Conservation (phyloP, 2,329 filamentous ascomycete genomes). For the Rosellinia necatrix region DNA sequence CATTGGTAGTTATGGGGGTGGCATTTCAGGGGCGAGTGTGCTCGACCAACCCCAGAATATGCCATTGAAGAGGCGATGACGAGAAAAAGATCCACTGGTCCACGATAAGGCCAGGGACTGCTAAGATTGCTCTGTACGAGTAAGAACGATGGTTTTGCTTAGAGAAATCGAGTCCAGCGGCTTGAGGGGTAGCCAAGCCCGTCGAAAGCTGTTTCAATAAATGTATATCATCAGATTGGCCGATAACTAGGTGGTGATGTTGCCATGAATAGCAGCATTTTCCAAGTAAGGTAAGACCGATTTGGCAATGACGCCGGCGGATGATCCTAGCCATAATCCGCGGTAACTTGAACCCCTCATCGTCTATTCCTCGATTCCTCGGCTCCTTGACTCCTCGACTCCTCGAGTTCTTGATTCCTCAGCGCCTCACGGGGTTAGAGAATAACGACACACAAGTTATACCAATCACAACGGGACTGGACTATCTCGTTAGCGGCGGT, state of each 20-base stretch:
- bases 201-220: constrained; percentile 3
- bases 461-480: not conserved
- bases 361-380: constrained; percentile 3
- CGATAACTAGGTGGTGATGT: too few species aligned
- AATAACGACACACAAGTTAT: not conserved
- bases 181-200: not conserved
- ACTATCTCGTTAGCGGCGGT: not conserved
- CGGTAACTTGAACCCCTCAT: constrained; percentile 1
- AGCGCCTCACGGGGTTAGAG: too few species aligned
- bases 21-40: not conserved
- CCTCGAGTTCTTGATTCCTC: too few species aligned
- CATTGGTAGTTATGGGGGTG: not conserved
- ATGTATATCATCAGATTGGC: constrained; percentile 7
- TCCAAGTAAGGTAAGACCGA: constrained; percentile 4
- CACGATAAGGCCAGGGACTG: not conserved
- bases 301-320: not conserved
- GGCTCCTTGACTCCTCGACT: too few species aligned
- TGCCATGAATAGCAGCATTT: constrained; percentile 16
- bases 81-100: not conserved
- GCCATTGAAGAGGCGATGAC: constrained; percentile 4
- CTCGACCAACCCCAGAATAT: constrained; percentile 1
- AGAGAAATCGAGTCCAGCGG: not conserved
- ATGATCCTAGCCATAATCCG: constrained; percentile 5
- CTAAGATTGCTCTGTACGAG: not conserved
- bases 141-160: not conserved